These are phyloP conservation scores for Komagataella pastoris DNA, from an alignment of 805 yeast species.

Conservation along the genomic window DNA sequence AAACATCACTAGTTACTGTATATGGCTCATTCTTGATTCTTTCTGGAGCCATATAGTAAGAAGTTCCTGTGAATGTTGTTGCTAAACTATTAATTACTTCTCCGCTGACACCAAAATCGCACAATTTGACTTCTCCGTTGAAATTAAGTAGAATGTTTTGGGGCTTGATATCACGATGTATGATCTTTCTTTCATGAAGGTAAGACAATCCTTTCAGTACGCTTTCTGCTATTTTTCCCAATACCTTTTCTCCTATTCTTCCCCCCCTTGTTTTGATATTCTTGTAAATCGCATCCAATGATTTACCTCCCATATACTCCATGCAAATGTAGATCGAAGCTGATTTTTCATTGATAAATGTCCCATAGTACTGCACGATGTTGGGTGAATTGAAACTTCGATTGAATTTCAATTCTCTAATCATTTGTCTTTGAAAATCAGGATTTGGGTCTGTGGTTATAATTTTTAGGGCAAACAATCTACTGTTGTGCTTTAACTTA, in stretches of 20 bases:
- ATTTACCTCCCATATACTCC: conserved; percentile 95
- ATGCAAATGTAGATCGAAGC: conserved; percentile 86
- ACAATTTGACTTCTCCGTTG: conserved; percentile 75
- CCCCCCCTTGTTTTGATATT: conserved; percentile 63
- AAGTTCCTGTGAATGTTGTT: conserved; percentile 94
- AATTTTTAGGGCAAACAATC: conserved; percentile 72
- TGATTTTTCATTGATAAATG: conserved; percentile 63
- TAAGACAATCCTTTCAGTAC: conserved; percentile 79
- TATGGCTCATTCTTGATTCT: conserved; percentile 92
- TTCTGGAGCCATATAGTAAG: conserved; percentile 98
- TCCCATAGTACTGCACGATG: conserved; percentile 88
- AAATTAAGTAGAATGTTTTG: conserved; percentile 74
- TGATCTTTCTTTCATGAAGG: conserved; percentile 74
- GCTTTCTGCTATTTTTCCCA: conserved; percentile 82
- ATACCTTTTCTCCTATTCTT: conserved; percentile 81
- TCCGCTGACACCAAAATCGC: conserved; percentile 97
- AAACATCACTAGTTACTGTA: conserved; percentile 88
- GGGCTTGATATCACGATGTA: conserved; percentile 94
- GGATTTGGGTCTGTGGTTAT: conserved; percentile 71
- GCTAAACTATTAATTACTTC: conserved; percentile 93
- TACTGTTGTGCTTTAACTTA: conserved; percentile 37
- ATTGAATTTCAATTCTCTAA: conserved; percentile 84
- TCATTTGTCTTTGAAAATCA: conserved; percentile 77
- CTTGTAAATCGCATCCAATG: conserved; percentile 84
- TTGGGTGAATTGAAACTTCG: conserved; percentile 68